Base-by-base conservation (phyloP, 805 yeast genomes). In the Pichia exigua region DNA sequence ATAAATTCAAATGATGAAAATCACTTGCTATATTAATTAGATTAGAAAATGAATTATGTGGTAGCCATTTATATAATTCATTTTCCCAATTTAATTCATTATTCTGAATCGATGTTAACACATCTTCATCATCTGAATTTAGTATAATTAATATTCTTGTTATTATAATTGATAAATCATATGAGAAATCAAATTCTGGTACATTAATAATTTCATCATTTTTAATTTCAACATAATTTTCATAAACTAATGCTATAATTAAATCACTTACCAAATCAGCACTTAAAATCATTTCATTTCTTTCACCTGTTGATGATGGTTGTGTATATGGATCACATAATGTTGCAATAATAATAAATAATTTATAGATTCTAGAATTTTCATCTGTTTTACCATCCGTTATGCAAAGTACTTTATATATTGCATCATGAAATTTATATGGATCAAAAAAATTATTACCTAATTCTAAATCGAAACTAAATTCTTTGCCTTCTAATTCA, bases 311-410 rank as follows among this genome's bases (percentile, higher is more conserved):
- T 42, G 83, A 86, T 27, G 76, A 74, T 0, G 94, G 90, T 58
- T 83, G 88, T 1, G 90, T 82, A 58, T 75, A 70, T 2, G 90
- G 88, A 62, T 85, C 91, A 9, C 72, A 70, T 46, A 79, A 56
- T 0, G 71, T 60, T 2, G 75, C 63, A 3, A 77, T 48, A 0
- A 67, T 56, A 7, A 59, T 47, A 47, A 66, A 66, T 11, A 65
- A 44, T 20, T 49, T 56, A 57, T 62, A 53, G 13, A 58, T 35
- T 40, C 58, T 38, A 12, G 52, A 57, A 30, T 51, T 52, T 2
- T 6, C 20, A 2, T 47, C 28, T 2, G 60, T 57, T 1, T 57
- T 22, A 2, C 64, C 61, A 1, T 57, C 51, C 1, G 53, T 44
- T 2, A 69, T 52, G 3, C 60, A 58, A 20, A 70, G 50, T 2